A percentile compares a stretch with the other conserved stretches of the same genome.
These are phyloP conservation scores for Neurospora discreta DNA, from an alignment of 495 filamentous ascomycete species.

Conservation along the genomic window DNA sequence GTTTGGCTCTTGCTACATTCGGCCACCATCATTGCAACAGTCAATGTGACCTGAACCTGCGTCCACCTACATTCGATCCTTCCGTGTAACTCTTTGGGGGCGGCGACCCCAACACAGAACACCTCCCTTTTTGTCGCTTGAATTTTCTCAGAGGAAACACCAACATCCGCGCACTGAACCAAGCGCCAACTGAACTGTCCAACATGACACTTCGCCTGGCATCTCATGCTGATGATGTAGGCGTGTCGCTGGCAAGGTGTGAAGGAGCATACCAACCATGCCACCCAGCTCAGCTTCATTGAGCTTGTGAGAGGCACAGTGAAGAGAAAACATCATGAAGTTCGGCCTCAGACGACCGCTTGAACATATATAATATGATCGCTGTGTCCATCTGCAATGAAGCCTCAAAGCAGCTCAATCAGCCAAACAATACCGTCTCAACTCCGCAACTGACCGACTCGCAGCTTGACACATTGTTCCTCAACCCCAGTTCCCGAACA, in stretches of 20 bases:
- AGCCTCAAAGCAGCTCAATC: background rate
- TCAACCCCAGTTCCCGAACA: background rate
- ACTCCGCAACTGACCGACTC: background rate
- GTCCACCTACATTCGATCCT: background rate
- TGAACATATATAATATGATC: background rate
- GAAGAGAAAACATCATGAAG: background rate
- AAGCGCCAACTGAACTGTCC: too few relatives aligned
- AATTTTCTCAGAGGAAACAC: background rate
- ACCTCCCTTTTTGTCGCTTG: too few relatives aligned
- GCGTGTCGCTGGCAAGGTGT: background rate
- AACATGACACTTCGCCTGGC: background rate
- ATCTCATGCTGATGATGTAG: background rate
- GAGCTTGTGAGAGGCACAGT: background rate
- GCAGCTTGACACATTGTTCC: background rate
- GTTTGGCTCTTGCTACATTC: background rate
- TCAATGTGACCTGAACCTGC: background rate
- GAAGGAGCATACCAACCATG: background rate
- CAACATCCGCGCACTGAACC: too few relatives aligned
- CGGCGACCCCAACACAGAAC: too few relatives aligned
- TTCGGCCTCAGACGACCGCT: background rate
- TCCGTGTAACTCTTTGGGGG: background rate
- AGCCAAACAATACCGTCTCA: background rate
- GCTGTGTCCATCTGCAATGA: background rate
- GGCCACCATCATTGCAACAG: background rate
- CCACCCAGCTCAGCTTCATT: background rate